Evolutionary conservation across 306 rosid genomes (phyloP), one percentile per base, ranked within the genome.

Genomic region (Astragalus glycyphyllos): DNA sequence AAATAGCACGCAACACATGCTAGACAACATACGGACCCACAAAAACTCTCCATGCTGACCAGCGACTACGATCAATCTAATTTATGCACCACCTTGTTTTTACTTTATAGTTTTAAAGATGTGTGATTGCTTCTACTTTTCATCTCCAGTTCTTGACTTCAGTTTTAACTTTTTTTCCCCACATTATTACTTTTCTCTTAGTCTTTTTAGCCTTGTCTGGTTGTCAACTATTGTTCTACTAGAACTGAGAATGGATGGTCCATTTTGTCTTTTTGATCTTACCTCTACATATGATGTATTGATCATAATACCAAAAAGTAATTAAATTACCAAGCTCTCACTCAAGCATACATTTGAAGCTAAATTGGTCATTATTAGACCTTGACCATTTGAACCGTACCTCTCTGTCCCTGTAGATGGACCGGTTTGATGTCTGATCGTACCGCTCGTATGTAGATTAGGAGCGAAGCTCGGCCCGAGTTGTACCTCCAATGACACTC

Each of bases 11-110:
- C 80, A 77, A 68, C 87, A 96, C 97, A 87, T 87, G 98, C 97
- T 84, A 86, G 97, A 88, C 97, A 88, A 69, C 69, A 76, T 79
- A 57, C 37, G 88, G 98, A 79, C 89, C 98, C 98, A 92, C 96
- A 70, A 61, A 70, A 77, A 49, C 20, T 58, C 41, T 45, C 81
- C 84, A 79, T 79, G 85, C 79, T 81, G 62, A 75, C 73, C 74
- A 72, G 68, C 48, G 46, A 79, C 65, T 47, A 64, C 72, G 16
- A 50, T 77, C 54, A 58, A 76, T 68, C 71, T 57, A 64, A 42
- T 82, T 62, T 74, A 75, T 74, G 31, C 67, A 73, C 71, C 73
- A 26, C 45, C 32, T 15, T 40, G 14, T 61, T 56, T 59, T 11
- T 60, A 49, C 53, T 54, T 68, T 62, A 7, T 47, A 32, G 44